Conservation (phyloP, 208 protist genomes). For the Lotmaria passim region DNA sequence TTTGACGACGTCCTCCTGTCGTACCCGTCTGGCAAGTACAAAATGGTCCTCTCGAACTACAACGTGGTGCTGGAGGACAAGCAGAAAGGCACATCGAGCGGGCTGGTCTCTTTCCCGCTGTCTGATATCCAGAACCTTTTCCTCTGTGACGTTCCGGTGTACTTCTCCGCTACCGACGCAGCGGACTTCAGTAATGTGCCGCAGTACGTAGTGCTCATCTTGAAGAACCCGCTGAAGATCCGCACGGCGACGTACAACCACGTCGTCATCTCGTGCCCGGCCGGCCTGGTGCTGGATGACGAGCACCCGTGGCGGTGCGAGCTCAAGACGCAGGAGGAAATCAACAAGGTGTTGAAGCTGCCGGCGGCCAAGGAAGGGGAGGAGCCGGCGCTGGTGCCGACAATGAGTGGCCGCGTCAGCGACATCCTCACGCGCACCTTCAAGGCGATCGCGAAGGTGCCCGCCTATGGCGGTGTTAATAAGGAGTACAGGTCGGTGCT, state of each 20-base stretch:
- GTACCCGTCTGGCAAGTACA: conserved; percentile 84
- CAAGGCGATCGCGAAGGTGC: conserved; percentile 78
- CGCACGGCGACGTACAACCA: conserved; percentile 80
- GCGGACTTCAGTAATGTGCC: conserved; percentile 38
- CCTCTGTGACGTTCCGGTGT: conserved; percentile 78
- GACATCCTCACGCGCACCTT: conserved; percentile 83
- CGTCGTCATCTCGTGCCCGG: conserved; percentile 82
- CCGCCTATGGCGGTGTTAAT: conserved; percentile 77
- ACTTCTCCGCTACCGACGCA: conserved; percentile 41
- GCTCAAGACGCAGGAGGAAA: conserved; percentile 80
- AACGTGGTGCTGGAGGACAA: conserved; percentile 82
- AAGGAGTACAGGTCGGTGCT: conserved; percentile 78
- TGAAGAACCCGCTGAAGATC: conserved; percentile 74
- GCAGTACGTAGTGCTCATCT: conserved; percentile 85
- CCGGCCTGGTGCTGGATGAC: conserved; percentile 60
- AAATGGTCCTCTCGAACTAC: conserved; percentile 84
- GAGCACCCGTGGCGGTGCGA: conserved; percentile 80
- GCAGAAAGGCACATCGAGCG: conserved; percentile 49
- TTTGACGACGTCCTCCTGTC: conserved; percentile 84
- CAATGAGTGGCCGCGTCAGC: conserved; percentile 82
- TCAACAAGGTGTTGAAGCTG: conserved; percentile 49
- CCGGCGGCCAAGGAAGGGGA: conserved; percentile 27
- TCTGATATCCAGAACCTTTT: conserved; percentile 76
- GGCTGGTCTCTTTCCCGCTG: conserved; percentile 61
- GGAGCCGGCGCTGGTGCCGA: conserved; percentile 57